These are phyloP conservation scores for Choricystis sp. DNA, from an alignment of 139 green algal species.

Conservation along the genomic window DNA sequence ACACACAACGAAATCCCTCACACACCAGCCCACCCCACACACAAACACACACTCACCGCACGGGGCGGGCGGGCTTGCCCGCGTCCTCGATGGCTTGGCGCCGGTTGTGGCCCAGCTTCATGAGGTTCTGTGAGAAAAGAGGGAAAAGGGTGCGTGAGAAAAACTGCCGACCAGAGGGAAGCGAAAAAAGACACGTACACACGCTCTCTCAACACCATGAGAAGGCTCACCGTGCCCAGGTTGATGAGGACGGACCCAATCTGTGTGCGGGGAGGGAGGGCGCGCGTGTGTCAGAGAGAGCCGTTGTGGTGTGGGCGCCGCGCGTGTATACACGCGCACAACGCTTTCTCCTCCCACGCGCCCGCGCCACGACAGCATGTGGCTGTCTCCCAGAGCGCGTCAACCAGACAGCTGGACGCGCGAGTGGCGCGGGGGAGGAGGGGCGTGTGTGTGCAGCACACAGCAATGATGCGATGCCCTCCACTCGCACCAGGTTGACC, in stretches of 20 bases:
- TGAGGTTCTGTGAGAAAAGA: conserved; percentile 48
- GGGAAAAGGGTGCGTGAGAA: not conserved
- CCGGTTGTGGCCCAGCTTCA: conserved; percentile 79
- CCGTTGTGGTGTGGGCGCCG: no score
- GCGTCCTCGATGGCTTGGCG: conserved; percentile 9
- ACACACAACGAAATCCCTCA: not conserved
- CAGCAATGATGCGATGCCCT: no score
- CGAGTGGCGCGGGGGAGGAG: no score
- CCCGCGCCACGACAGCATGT: no score
- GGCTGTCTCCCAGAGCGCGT: no score
- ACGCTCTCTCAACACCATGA: no score
- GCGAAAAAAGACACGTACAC: not conserved
- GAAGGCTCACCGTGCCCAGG: conserved; percentile 41
- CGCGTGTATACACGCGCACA: no score
- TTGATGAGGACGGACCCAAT: conserved; percentile 63
- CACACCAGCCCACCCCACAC: conserved; percentile 8
- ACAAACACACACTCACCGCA: not conserved
- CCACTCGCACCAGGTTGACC: conserved; percentile 50
- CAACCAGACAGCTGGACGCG: no score
- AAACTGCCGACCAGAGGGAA: not conserved
- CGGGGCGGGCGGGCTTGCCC: conserved; percentile 8
- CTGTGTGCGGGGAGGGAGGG: no score
- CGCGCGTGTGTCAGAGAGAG: no score
- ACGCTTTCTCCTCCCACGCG: no score
- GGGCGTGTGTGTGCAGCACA: no score